A percentile compares a stretch with the other conserved stretches of the same genome.
phyloP scores from a whole-genome alignment of 768 basidiomycete species.

The Amanita brunnescens region DNA sequence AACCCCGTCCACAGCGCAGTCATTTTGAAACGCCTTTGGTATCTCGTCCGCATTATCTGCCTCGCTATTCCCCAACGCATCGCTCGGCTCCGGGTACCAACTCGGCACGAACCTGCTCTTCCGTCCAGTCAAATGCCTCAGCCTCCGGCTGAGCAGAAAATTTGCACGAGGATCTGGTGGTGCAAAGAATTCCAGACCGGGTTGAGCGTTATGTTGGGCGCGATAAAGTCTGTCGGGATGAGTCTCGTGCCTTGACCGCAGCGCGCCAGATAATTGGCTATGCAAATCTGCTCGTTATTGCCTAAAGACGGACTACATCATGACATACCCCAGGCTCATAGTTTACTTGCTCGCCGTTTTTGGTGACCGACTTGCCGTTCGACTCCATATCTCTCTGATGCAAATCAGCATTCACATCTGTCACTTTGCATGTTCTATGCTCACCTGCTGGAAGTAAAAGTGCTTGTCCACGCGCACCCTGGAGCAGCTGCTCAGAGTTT shows the following conservation, averaged over 20 bases:
- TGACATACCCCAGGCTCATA: conserved; percentile 89
- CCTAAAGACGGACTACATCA: conserved; percentile 9
- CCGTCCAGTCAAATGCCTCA: conserved; percentile 94
- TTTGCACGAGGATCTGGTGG: conserved; percentile 93
- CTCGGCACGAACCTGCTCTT: conserved; percentile 73
- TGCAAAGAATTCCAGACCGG: conserved; percentile 82
- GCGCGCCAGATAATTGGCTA: conserved; percentile 99
- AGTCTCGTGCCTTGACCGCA: conserved; percentile 88
- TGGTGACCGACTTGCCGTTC: conserved; percentile 95
- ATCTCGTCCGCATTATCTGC: too few species aligned
- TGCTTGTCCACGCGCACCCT: conserved; percentile 98
- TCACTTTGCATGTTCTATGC: neutral
- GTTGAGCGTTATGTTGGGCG: conserved; percentile 85
- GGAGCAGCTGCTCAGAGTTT: conserved; percentile 88
- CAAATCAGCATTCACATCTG: neutral
- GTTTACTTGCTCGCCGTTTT: conserved; percentile 83
- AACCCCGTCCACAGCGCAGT: too few species aligned
- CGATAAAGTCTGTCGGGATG: conserved; percentile 88
- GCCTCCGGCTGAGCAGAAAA: conserved; percentile 99
- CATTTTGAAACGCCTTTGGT: too few species aligned
- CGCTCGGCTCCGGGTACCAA: conserved; percentile 60
- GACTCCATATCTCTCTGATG: conserved; percentile 95
- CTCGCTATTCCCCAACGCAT: conserved; percentile 89
- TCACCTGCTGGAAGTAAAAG: conserved; percentile 97
- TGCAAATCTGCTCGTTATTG: neutral